These are phyloP conservation scores for Chlorociboria aeruginascens DNA, from an alignment of 495 filamentous ascomycete genomes.

Conservation along the genomic window DNA sequence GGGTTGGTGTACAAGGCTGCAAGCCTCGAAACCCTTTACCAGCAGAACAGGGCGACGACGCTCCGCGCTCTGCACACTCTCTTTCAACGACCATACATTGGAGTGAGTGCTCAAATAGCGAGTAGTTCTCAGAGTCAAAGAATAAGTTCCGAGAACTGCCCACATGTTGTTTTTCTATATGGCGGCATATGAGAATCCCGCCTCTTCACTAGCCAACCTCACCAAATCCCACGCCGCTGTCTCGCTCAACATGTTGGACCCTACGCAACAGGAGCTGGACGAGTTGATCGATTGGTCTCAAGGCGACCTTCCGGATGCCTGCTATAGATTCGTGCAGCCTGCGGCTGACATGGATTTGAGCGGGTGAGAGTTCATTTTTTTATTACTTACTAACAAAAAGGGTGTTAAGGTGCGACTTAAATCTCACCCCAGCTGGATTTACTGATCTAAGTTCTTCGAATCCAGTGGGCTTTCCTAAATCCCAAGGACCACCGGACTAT, in stretches of 20 bases:
- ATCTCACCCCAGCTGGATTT: too few relatives aligned
- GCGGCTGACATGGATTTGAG: neutral
- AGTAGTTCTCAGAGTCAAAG: neutral
- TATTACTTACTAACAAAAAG: constrained; percentile 23
- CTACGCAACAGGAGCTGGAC: neutral
- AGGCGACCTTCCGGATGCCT: constrained; percentile 7
- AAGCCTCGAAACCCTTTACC: neutral
- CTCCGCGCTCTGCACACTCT: neutral
- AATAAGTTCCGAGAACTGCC: neutral
- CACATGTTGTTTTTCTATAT: too few relatives aligned
- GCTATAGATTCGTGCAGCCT: neutral
- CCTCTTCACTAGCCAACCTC: neutral
- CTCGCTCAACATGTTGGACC: constrained; percentile 2
- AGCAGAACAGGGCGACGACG: constrained; percentile 5
- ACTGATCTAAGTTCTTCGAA: too few relatives aligned
- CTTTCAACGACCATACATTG: neutral
- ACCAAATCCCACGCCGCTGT: constrained; percentile 4
- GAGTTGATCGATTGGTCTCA: constrained; percentile 2
- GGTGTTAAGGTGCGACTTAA: constrained; percentile 7
- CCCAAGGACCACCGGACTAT: too few relatives aligned
- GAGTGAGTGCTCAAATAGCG: constrained; percentile 1
- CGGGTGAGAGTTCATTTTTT: constrained; percentile 22
- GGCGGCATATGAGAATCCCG: neutral
- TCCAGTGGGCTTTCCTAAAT: too few relatives aligned
- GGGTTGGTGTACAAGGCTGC: too few relatives aligned